phyloP scores from a whole-genome alignment of 1,139 yeast genomes.

The Scheffersomyces illinoinensis region DNA sequence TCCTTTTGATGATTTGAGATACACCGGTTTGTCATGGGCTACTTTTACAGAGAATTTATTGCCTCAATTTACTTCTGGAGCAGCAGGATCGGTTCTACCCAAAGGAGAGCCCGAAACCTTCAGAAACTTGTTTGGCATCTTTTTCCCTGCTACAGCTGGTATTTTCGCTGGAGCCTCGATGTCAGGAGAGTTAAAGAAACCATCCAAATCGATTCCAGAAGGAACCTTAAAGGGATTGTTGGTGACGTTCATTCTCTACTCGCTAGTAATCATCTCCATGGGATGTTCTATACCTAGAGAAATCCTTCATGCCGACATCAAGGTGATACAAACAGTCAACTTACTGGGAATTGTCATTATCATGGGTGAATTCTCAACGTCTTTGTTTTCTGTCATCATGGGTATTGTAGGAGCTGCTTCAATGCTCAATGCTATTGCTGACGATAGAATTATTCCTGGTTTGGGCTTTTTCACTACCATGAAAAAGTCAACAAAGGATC shows the following conservation, averaged over 20 bases:
- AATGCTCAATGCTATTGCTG: conserved; percentile 84
- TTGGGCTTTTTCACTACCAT: conserved; percentile 58
- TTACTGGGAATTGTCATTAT: conserved; percentile 68
- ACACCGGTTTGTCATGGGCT: conserved; percentile 72
- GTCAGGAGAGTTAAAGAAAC: conserved; percentile 91
- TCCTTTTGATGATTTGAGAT: conserved; percentile 49
- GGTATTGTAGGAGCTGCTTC: conserved; percentile 96
- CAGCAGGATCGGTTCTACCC: conserved; percentile 80
- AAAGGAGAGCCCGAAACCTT: conserved; percentile 65
- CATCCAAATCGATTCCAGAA: conserved; percentile 83
- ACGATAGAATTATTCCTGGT: conserved; percentile 83
- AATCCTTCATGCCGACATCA: conserved; percentile 72
- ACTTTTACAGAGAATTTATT: conserved; percentile 65
- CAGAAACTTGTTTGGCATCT: conserved; percentile 84
- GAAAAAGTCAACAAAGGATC: conserved; percentile 38
- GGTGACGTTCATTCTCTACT: conserved; percentile 72
- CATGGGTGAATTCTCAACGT: conserved; percentile 87
- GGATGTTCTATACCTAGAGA: conserved; percentile 80
- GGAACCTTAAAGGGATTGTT: conserved; percentile 85
- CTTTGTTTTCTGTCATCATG: conserved; percentile 87
- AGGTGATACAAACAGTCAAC: conserved; percentile 80
- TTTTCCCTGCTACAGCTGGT: conserved; percentile 98
- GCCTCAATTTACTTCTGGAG: conserved; percentile 84
- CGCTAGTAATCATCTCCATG: conserved; percentile 74
- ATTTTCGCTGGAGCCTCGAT: conserved; percentile 98